A percentile compares a stretch with the other conserved stretches of the same genome.
phyloP scores from a whole-genome alignment of 441 rosid species.

The Eutrema salsugineum region DNA sequence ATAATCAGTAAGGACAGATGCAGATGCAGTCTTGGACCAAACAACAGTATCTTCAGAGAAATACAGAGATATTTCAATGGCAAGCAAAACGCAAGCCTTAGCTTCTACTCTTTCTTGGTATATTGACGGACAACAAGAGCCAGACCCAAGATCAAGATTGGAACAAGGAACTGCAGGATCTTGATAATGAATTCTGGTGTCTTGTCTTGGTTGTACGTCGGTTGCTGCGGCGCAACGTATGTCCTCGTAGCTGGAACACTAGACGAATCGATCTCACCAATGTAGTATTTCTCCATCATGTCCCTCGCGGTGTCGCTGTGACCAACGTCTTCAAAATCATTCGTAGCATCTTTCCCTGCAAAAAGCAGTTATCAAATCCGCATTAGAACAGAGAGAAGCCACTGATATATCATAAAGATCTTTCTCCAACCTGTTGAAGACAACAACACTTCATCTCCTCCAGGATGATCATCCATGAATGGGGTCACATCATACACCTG shows the following conservation, averaged over 20 bases:
- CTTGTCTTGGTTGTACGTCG: conserved; percentile 47
- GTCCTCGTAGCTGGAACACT: conserved; percentile 54
- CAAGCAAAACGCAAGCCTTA: conserved; percentile 5
- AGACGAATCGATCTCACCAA: conserved; percentile 69
- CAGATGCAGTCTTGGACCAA: conserved; percentile 12
- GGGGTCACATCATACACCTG: conserved; percentile 91
- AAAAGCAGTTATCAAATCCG: background rate
- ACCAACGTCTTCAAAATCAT: conserved; percentile 92
- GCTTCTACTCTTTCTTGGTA: conserved; percentile 68
- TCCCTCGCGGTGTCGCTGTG: conserved; percentile 92
- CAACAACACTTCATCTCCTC: conserved; percentile 92
- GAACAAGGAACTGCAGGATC: conserved; percentile 81
- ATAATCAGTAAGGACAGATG: background rate
- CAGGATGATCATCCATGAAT: conserved; percentile 98
- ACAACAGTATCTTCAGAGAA: background rate
- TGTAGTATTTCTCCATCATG: conserved; percentile 65
- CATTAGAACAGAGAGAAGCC: background rate
- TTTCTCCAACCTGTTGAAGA: conserved; percentile 57
- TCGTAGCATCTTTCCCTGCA: conserved; percentile 83
- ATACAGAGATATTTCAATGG: background rate
- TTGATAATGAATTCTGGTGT: conserved; percentile 60
- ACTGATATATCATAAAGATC: background rate
- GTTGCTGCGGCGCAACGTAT: conserved; percentile 47
- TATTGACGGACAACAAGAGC: conserved; percentile 64
- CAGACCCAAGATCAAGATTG: conserved; percentile 73